Evolutionary conservation across 164 flowering plant species (phyloP).

Genomic region (Tetracentron sinense): DNA sequence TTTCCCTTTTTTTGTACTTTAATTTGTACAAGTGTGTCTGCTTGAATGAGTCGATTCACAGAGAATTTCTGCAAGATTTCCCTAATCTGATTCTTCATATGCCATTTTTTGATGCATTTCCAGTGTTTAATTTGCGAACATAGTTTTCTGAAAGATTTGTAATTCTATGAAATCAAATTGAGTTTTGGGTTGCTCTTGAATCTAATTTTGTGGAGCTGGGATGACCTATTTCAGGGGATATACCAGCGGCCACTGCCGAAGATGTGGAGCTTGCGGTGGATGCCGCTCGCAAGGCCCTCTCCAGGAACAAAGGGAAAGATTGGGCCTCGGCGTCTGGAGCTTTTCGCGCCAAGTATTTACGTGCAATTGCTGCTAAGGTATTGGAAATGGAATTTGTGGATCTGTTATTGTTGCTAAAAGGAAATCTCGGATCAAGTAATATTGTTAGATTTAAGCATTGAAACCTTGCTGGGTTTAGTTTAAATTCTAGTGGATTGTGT

Average conservation of each 20-base stretch:
- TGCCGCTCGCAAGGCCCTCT: slow-evolving; percentile 72
- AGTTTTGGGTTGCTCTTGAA: neutral
- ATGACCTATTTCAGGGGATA: slow-evolving; percentile 50
- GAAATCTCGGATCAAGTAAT: no score
- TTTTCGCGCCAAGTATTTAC: slow-evolving; percentile 80
- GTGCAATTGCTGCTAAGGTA: slow-evolving; percentile 95
- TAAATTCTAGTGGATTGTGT: no score
- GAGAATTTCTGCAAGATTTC: neutral
- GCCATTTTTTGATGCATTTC: neutral
- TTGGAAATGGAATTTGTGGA: no score
- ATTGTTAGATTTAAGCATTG: no score
- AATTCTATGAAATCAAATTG: no score
- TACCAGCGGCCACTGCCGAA: slow-evolving; percentile 85
- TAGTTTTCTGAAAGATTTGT: neutral
- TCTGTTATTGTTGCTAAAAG: no score
- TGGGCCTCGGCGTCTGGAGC: slow-evolving; percentile 87
- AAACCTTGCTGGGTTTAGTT: no score
- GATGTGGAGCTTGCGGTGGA: slow-evolving; percentile 89
- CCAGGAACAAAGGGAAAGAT: slow-evolving; percentile 57
- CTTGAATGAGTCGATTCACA: neutral
- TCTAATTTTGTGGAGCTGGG: neutral
- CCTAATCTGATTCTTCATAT: neutral
- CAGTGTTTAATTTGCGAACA: no score
- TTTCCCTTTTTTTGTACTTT: neutral
- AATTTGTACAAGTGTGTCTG: no score